Percentiles rank a stretch among this genome's conserved stretches.
These are phyloP conservation scores for Beta vulgaris DNA, from an alignment of 148 eudicot genomes.

Conservation along the genomic window DNA sequence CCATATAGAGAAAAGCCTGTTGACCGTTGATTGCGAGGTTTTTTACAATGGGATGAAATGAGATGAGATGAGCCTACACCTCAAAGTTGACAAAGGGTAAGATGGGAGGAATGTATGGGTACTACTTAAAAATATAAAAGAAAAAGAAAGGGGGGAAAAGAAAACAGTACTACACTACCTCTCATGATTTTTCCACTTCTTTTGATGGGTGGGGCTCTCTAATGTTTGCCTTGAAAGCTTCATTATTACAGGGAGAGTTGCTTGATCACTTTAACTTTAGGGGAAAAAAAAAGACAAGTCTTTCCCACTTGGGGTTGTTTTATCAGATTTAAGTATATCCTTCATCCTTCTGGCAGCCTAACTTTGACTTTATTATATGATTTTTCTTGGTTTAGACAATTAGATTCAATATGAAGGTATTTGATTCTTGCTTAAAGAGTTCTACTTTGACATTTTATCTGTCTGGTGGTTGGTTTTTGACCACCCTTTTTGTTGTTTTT, in stretches of 20 bases:
- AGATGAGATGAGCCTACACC: conserved; percentile 22
- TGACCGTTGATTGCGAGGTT: conserved; percentile 37
- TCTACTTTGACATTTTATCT: conserved; percentile 32
- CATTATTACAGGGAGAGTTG: conserved; percentile 28
- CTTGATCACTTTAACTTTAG: conserved; percentile 33
- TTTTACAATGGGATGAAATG: conserved; percentile 21
- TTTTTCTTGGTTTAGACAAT: not conserved
- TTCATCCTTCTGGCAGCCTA: conserved; percentile 32
- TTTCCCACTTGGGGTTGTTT: conserved; percentile 11
- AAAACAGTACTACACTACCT: conserved; percentile 6
- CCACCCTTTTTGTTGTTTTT: conserved; percentile 4
- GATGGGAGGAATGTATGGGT: not conserved
- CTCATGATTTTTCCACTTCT: conserved; percentile 34
- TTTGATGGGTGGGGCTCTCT: conserved; percentile 28
- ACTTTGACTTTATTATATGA: conserved; percentile 24
- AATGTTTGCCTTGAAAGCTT: conserved; percentile 36
- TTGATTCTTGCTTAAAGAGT: conserved; percentile 20
- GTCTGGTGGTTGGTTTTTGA: conserved; percentile 26
- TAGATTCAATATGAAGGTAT: conserved; percentile 9
- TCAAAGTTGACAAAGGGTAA: conserved; percentile 18
- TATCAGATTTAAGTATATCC: conserved; percentile 18
- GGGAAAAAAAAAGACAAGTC: conserved; percentile 17
- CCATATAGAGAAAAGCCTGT: conserved; percentile 23
- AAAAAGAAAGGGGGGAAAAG: not conserved
- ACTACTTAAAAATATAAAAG: conserved; percentile 8